phyloP scores from a whole-genome alignment of 2,329 filamentous ascomycete species.

The Colletotrichum tamarilloi region DNA sequence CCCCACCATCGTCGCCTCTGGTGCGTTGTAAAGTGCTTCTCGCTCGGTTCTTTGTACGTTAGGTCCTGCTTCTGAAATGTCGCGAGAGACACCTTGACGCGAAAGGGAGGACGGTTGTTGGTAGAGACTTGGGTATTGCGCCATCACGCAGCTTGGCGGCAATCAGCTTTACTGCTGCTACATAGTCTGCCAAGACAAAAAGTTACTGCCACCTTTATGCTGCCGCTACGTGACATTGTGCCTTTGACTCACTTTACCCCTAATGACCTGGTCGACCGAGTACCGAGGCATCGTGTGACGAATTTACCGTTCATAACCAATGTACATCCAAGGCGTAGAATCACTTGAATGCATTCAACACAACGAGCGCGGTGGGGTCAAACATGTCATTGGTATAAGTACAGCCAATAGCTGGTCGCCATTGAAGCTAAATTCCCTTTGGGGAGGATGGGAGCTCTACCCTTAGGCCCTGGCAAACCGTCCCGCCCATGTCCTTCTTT shows the following conservation, averaged over 20 bases:
- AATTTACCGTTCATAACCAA: too few relatives aligned
- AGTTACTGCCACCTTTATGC: constrained; percentile 11
- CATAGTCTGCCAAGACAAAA: constrained; percentile 32
- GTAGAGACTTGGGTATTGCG: constrained; percentile 25
- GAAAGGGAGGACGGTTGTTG: constrained; percentile 18
- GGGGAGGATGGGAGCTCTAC: constrained; percentile 17
- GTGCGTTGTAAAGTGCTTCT: constrained; percentile 55
- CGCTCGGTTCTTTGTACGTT: constrained; percentile 38
- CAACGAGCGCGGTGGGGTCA: not conserved
- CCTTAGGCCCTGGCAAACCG: not conserved
- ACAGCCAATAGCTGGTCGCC: not conserved
- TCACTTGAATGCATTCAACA: not conserved
- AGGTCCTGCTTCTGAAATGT: constrained; percentile 19
- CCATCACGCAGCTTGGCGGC: constrained; percentile 11
- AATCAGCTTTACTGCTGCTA: constrained; percentile 13
- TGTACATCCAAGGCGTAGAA: not conserved
- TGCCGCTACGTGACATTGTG: not conserved
- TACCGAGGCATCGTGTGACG: not conserved
- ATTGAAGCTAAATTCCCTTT: not conserved
- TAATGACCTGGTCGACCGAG: not conserved
- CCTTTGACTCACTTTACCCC: not conserved
- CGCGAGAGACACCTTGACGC: constrained; percentile 13
- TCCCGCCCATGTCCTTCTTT: constrained; percentile 21
- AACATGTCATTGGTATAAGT: constrained; percentile 17
- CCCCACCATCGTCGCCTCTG: constrained; percentile 68